These are phyloP conservation scores for Floccularia luteovirens DNA, from an alignment of 768 basidiomycete species.

Conservation along the genomic window DNA sequence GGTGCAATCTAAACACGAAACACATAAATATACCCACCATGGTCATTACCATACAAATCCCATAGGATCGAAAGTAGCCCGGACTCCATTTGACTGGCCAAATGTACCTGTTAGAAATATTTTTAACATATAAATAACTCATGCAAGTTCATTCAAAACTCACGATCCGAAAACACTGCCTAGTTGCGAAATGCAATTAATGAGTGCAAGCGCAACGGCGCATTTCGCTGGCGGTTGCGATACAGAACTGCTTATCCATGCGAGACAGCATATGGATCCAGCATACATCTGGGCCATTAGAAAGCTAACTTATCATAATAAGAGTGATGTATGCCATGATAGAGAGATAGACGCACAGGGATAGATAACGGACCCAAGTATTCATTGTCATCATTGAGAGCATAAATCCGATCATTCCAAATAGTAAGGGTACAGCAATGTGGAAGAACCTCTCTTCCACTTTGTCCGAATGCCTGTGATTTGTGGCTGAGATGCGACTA, in stretches of 20 bases:
- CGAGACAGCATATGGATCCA: conserved; percentile 59
- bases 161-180: conserved; percentile 84
- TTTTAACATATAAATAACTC: conserved; percentile 1
- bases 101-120: conserved; percentile 34
- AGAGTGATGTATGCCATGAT: background rate
- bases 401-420: conserved; percentile 67
- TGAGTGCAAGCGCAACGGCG: conserved; percentile 75
- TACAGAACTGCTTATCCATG: conserved; percentile 45
- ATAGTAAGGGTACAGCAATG: conserved; percentile 38
- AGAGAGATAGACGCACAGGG: conserved; percentile 39
- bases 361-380: conserved; percentile 52
- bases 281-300: conserved; percentile 71
- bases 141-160: conserved; percentile 21
- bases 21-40: conserved; percentile 42
- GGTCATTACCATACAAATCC: conserved; percentile 60
- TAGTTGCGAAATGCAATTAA: conserved; percentile 76
- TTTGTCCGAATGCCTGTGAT: conserved; percentile 59
- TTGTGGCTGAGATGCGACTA: conserved; percentile 8
- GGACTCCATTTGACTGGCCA: conserved; percentile 71
- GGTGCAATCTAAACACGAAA: conserved; percentile 37
- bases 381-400: conserved; percentile 61
- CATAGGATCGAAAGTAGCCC: conserved; percentile 61
- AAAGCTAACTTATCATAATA: conserved; percentile 32
- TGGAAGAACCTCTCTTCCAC: conserved; percentile 67
- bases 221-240: conserved; percentile 72